A percentile compares a stretch with the other conserved stretches of the same genome.
Evolutionary conservation across 371 early-diverging fungal species (phyloP).

Genomic region (Mortierella sp.): DNA sequence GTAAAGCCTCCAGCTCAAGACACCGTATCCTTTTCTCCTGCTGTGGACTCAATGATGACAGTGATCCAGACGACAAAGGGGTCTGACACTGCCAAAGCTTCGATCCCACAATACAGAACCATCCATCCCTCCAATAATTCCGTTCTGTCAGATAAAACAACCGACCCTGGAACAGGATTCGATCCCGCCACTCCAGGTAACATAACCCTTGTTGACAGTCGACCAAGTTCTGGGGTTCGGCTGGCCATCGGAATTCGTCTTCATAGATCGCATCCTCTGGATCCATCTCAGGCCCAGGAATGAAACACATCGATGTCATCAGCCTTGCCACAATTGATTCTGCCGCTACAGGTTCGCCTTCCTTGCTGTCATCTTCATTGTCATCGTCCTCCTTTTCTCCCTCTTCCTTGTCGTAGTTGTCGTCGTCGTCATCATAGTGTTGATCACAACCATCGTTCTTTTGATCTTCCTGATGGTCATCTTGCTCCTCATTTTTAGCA

Average conservation of each 20-base stretch:
- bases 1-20: constrained; percentile 17
- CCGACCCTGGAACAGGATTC: neutral
- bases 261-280: constrained; percentile 33
- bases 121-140: constrained; percentile 13
- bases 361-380: neutral
- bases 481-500: too few relatives aligned
- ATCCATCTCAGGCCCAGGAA: constrained; percentile 37
- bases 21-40: constrained; percentile 5
- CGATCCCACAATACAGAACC: constrained; percentile 25
- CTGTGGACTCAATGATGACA: neutral
- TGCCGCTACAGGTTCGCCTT: neutral
- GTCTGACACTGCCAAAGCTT: constrained; percentile 33
- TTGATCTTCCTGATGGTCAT: neutral
- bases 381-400: neutral
- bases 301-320: constrained; percentile 22
- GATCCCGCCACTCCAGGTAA: constrained; percentile 32
- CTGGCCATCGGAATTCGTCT: constrained; percentile 6
- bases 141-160: constrained; percentile 27
- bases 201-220: constrained; percentile 29
- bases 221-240: constrained; percentile 32
- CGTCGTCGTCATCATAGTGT: neutral
- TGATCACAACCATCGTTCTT: neutral
- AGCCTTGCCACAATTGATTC: constrained; percentile 22
- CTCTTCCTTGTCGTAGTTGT: neutral
- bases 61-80: too few relatives aligned